Percentiles rank a stretch among this genome's conserved stretches.
phyloP scores from a whole-genome alignment of 176 grass and related monocot genomes.

The Musa schizocarpa region DNA sequence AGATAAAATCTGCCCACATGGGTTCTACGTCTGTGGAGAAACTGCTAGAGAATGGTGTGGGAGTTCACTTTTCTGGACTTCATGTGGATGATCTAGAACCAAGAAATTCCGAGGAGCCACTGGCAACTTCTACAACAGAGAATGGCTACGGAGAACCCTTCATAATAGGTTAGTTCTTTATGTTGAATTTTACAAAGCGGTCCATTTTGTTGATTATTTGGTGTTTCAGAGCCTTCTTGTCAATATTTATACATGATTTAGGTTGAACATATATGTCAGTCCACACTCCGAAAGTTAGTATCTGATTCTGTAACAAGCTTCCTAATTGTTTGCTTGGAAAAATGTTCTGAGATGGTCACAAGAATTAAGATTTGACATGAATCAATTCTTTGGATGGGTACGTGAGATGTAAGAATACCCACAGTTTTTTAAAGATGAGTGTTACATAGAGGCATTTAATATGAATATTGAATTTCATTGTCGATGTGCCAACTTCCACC shows the following conservation, averaged over 20 bases:
- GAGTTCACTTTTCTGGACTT: conserved; percentile 50
- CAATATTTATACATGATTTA: neutral
- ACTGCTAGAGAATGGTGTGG: conserved; percentile 36
- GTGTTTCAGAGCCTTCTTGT: neutral
- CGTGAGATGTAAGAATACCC: too few species aligned
- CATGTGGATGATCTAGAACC: conserved; percentile 34
- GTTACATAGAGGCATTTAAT: neutral
- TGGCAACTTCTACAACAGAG: conserved; percentile 37
- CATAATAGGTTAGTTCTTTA: conserved; percentile 59
- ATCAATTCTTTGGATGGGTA: too few species aligned
- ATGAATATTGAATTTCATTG: too few species aligned
- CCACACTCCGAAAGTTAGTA: neutral
- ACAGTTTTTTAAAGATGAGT: neutral
- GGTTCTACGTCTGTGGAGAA: conserved; percentile 55
- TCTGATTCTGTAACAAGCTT: too few species aligned
- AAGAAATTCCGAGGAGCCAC: conserved; percentile 27
- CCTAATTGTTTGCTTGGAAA: too few species aligned
- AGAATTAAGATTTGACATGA: too few species aligned
- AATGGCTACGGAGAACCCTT: conserved; percentile 79
- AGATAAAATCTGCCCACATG: conserved; percentile 31
- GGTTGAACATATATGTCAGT: neutral
- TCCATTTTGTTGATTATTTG: neutral
- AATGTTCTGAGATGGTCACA: too few species aligned
- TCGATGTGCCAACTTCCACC: too few species aligned
- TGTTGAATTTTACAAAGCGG: neutral